Base-by-base conservation (phyloP, 805 yeast species). In the Lachancea nothofagi region DNA sequence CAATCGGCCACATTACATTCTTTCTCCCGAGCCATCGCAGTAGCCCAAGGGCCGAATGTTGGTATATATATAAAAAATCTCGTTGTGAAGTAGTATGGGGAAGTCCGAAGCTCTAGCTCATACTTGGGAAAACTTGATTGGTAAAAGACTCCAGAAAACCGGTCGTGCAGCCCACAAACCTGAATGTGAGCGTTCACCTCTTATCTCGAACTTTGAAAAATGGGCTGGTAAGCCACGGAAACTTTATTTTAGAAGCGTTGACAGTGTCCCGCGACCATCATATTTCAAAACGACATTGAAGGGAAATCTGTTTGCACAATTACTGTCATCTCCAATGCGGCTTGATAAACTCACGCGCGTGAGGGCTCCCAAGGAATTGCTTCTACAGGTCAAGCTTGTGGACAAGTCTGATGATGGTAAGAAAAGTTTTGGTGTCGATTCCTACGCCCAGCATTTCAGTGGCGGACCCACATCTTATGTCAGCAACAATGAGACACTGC, bases 321-420 rank as follows among this genome's bases (percentile, higher is more conserved):
- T 65, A 1, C 47, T 76, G 7, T 55, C 68, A 0, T 64, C 77
- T 0, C 74, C 76, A 1, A 55, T 67, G 12, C 57, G 80, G 44
- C 55, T 57, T 48, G 74, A 72, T 12, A 49, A 61, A 9, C 28
- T 55, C 0, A 52, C 70, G 0, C 54, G 69, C 27, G 41, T 60
- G 0, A 58, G 59, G 8, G 45, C 67, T 4, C 78, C 78, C 0
- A 53, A 64, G 20, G 65, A 64, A 7, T 41, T 71, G 6, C 45
- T 72, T 32, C 42, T 62, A 44, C 15, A 37, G 29, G 26, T 15
- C 24, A 27, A 22, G 20, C 42, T 21, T 52, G 53, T 10, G 23
- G 29, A 15, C 2, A n/a, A 15, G 10, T 14, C 15, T 3, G 24
- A 5, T 12, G 29, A 3, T 23, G 29, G 28, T 5, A 17, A 20